A percentile compares a stretch with the other conserved stretches of the same genome.
These are phyloP conservation scores for Russula emetica DNA, from an alignment of 768 basidiomycete genomes.

Conservation along the genomic window DNA sequence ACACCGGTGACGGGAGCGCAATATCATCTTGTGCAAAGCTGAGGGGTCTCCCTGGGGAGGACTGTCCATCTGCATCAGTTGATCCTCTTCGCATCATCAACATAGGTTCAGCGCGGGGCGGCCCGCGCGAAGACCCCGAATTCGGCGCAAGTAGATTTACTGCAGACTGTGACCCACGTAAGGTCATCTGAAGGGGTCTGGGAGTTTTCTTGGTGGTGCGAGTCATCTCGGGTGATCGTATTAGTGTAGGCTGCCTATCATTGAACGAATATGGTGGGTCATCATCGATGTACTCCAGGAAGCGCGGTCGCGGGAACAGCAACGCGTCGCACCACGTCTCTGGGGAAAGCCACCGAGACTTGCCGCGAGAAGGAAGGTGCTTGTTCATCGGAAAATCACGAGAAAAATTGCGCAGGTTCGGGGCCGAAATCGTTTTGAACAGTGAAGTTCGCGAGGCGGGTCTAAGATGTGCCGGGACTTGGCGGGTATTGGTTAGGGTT, in stretches of 20 bases:
- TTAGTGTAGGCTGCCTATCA: neutral
- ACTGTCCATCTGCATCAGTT: neutral
- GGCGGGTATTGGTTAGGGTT: conserved; percentile 39
- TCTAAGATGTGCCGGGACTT: conserved; percentile 33
- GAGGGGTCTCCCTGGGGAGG: conserved; percentile 41
- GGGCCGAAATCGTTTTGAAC: conserved; percentile 60
- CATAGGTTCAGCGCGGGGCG: conserved; percentile 24
- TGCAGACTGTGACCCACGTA: conserved; percentile 12
- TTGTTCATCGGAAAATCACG: conserved; percentile 23
- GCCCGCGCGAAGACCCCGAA: conserved; percentile 14
- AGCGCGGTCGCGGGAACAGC: conserved; percentile 69
- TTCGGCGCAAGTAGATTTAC: conserved; percentile 5
- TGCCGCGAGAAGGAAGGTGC: conserved; percentile 38
- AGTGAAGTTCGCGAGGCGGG: conserved; percentile 36
- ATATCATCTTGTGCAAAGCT: conserved; percentile 60
- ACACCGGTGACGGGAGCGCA: conserved; percentile 53
- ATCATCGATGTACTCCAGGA: conserved; percentile 46
- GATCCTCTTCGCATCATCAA: neutral
- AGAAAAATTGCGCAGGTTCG: conserved; percentile 46
- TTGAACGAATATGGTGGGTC: conserved; percentile 23
- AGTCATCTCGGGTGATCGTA: conserved; percentile 8
- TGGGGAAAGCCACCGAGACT: conserved; percentile 64
- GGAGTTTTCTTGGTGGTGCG: neutral
- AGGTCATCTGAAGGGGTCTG: neutral
- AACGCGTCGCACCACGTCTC: conserved; percentile 83